Evolutionary conservation across 139 green algal species (phyloP).

Genomic region (Desmodesmus armatus): DNA sequence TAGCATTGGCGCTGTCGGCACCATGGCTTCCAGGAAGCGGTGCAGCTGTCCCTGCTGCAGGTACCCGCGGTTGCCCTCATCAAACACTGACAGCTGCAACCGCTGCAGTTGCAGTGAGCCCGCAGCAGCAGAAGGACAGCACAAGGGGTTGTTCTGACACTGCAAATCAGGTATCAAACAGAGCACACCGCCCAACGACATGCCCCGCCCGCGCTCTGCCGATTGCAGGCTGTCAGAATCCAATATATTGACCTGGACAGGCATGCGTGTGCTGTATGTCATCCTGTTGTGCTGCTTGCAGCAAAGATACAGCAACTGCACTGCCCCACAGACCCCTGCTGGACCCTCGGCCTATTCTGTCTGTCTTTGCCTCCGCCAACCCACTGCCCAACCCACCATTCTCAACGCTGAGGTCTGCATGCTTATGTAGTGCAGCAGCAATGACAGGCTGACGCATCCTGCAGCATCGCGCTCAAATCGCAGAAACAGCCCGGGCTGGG

Average conservation of each 20-base stretch:
- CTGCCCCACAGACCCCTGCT: background rate
- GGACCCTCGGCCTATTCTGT: background rate
- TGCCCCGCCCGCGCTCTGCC: too few species aligned
- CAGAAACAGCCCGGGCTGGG: constrained; percentile 73
- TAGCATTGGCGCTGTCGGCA: constrained; percentile 51
- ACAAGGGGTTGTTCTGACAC: background rate
- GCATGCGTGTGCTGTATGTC: too few species aligned
- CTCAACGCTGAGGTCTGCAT: constrained; percentile 59
- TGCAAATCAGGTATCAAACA: background rate
- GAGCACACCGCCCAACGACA: background rate
- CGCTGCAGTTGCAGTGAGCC: background rate
- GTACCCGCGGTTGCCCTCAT: constrained; percentile 60
- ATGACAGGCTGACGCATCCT: constrained; percentile 63
- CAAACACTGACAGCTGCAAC: constrained; percentile 57
- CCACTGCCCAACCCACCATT: constrained; percentile 49
- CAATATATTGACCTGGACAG: too few species aligned
- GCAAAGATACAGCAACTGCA: background rate
- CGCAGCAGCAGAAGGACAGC: background rate
- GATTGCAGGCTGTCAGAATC: background rate
- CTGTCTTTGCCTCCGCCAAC: background rate
- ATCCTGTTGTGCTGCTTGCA: background rate
- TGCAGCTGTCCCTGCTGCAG: constrained; percentile 69
- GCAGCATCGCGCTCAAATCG: constrained; percentile 64
- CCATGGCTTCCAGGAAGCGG: constrained; percentile 59
- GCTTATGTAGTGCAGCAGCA: constrained; percentile 69